Evolutionary conservation across 1,139 yeast genomes (phyloP), one percentile per base, ranked within the genome.

Genomic region (Pichia sp.): DNA sequence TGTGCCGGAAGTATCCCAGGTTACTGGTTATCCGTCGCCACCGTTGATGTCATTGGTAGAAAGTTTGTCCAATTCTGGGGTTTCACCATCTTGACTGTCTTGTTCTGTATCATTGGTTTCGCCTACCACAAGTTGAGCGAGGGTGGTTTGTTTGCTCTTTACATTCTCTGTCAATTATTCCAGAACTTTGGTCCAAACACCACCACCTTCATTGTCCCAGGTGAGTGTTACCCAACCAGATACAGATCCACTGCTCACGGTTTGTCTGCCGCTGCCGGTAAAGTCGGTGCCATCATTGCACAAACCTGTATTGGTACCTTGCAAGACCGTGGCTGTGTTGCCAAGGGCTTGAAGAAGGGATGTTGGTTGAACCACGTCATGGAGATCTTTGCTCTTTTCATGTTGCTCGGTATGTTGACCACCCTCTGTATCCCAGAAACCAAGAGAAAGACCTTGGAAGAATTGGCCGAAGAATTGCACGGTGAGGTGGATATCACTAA

Each of bases 221-320:
- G 98, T 72, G 99, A 93, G 78, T 80, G 85, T 68, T 93, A 80
- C 89, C 99, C 99, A 70, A 93, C 99, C 51, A 82, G 95, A 75
- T 90, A 90, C 77, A 89, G 99, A 82, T 93, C 98, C 47, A 85
- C 97, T 63, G 97, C 98, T 54, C 99, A 93, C 71, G 99, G 99
- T 79, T 76, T 93, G 61, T 89, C 97, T 63, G 99, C 99, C 62
- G 98, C 96, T 54, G 71, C 83, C 52, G 99, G 99, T 80, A 93
- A 93, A 76, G 78, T 88, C 62, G 99, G 99, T 77, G 98, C 99
- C 58, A 89, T 93, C 64, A 82, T 93, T 75, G 98, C 98, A 43
- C 95, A 90, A 75, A 86, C 95, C 59, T 85, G 87, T 71, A 72
- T 90, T 64, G 96, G 96, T 77, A 88, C 95, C 61, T 80, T 89